Evolutionary conservation across 2,329 filamentous ascomycete genomes (phyloP).

Genomic region (Verticillium klebahnii): DNA sequence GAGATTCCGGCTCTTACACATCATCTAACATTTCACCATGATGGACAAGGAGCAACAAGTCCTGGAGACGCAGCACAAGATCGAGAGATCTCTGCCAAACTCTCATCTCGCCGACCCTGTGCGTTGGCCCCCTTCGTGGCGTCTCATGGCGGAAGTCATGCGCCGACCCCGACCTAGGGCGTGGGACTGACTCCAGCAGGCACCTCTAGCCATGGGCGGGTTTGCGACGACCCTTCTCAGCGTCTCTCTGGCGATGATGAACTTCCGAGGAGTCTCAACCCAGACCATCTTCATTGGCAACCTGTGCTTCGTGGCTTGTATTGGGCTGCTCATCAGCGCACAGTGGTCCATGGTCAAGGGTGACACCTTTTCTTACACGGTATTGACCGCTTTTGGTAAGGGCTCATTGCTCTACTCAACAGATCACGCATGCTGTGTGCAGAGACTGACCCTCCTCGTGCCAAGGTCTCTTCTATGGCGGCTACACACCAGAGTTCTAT

Average conservation of each 20-base stretch:
- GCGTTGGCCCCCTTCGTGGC: too few species aligned
- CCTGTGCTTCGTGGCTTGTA: conserved; percentile 21
- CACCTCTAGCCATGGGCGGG: conserved; percentile 21
- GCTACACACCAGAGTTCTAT: conserved; percentile 18
- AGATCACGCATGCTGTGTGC: not conserved
- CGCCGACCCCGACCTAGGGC: too few species aligned
- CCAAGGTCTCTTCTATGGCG: conserved; percentile 21
- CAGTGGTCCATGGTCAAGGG: conserved; percentile 23
- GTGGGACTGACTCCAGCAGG: conserved; percentile 4
- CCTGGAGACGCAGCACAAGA: not conserved
- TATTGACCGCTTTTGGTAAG: conserved; percentile 20
- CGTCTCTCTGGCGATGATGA: conserved; percentile 22
- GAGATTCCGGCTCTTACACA: not conserved
- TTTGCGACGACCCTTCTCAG: conserved; percentile 21
- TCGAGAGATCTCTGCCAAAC: not conserved
- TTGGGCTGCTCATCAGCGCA: conserved; percentile 21
- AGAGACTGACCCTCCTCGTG: not conserved
- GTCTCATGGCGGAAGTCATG: too few species aligned
- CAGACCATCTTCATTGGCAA: conserved; percentile 23
- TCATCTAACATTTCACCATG: not conserved
- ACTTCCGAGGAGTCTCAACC: conserved; percentile 18
- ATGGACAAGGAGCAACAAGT: not conserved
- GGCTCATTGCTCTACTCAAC: not conserved
- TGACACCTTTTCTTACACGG: conserved; percentile 22
- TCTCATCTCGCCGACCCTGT: not conserved